Evolutionary conservation across 2,329 filamentous ascomycete species (phyloP).

Genomic region (Ophioceras dolichostomum): DNA sequence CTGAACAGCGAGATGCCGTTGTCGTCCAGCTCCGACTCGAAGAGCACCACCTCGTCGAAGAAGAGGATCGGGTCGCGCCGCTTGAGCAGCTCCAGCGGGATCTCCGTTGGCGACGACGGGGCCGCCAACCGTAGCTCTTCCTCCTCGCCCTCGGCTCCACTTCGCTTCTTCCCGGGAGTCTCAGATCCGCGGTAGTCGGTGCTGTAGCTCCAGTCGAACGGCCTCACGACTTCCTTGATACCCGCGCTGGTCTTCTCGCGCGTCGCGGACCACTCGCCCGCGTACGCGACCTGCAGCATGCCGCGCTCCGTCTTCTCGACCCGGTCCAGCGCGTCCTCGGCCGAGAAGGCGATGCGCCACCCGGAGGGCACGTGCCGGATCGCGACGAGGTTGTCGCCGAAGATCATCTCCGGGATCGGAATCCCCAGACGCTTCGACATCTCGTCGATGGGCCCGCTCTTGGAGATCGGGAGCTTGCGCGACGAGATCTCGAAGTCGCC

Average conservation of each 20-base stretch:
- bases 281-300: constrained; percentile 92
- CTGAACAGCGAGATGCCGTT: constrained; percentile 88
- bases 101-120: constrained; percentile 28
- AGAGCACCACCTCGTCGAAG: constrained; percentile 91
- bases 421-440: constrained; percentile 73
- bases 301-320: constrained; percentile 89
- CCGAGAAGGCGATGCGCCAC: constrained; percentile 73
- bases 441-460: constrained; percentile 76
- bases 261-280: constrained; percentile 63
- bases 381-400: constrained; percentile 80
- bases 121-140: constrained; percentile 5
- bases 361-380: constrained; percentile 62
- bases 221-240: constrained; percentile 88
- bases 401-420: constrained; percentile 96
- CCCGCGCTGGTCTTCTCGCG: constrained; percentile 67
- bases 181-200: constrained; percentile 71
- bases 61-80: constrained; percentile 89
- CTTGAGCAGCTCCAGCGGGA: constrained; percentile 78
- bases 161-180: neutral
- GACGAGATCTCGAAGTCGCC: constrained; percentile 63
- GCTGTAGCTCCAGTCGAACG: constrained; percentile 97
- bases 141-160: neutral
- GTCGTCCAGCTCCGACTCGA: constrained; percentile 95
- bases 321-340: constrained; percentile 73
- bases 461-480: constrained; percentile 89